Percentiles rank a stretch among this genome's conserved stretches.
Conservation (phyloP, 805 yeast genomes). For the Ogataea henricii region DNA sequence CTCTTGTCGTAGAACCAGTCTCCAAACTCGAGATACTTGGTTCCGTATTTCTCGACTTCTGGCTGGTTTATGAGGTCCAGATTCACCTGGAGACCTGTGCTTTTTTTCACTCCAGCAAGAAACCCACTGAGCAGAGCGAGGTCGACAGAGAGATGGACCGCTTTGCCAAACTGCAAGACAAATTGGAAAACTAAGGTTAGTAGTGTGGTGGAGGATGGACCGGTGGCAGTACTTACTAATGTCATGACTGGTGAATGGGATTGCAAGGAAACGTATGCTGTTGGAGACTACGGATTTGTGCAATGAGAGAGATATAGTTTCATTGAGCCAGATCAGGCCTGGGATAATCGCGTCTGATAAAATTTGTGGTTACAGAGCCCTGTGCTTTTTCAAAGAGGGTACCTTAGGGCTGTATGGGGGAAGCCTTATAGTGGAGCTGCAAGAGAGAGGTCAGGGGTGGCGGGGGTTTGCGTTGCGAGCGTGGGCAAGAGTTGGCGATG, state of each 20-base stretch:
- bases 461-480: too few species aligned
- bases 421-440: too few species aligned
- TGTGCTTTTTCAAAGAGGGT: background rate
- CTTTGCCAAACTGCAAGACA: slow-evolving; percentile 42
- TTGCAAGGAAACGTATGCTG: background rate
- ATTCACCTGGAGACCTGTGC: slow-evolving; percentile 68
- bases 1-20: slow-evolving; percentile 77
- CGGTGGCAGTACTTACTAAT: slow-evolving; percentile 9
- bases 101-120: slow-evolving; percentile 71
- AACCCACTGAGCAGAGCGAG: slow-evolving; percentile 64
- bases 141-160: slow-evolving; percentile 59
- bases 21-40: slow-evolving; percentile 79
- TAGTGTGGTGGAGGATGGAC: background rate
- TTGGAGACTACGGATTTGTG: background rate
- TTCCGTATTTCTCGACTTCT: slow-evolving; percentile 52
- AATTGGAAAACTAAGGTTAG: background rate
- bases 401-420: too few species aligned
- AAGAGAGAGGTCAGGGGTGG: too few species aligned
- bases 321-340: background rate
- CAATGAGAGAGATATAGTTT: background rate
- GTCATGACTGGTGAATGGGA: slow-evolving; percentile 9
- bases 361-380: slow-evolving; percentile 7
- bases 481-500: too few species aligned
- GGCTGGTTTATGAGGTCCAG: slow-evolving; percentile 47
- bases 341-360: background rate